phyloP scores from a whole-genome alignment of 2,329 filamentous ascomycete genomes.

The Neonectria ditissima region DNA sequence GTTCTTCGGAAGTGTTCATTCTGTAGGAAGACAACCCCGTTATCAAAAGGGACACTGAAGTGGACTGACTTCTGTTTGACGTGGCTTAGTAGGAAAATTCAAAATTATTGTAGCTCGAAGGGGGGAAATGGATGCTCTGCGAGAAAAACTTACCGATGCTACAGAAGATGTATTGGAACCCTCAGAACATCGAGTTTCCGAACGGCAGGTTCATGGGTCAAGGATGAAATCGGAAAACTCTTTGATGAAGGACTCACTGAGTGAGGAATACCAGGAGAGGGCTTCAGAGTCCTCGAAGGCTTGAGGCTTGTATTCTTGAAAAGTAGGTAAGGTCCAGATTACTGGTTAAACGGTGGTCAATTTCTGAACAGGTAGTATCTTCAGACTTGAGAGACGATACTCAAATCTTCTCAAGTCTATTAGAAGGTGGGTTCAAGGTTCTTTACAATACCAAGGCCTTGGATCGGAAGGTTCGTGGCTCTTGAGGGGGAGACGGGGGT shows the following conservation, averaged over 20 bases:
- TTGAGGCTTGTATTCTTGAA: neutral
- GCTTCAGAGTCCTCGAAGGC: neutral
- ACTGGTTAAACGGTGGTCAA: too few species aligned
- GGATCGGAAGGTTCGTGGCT: neutral
- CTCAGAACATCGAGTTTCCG: too few species aligned
- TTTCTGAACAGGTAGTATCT: neutral
- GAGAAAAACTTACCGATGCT: neutral
- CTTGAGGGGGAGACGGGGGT: neutral
- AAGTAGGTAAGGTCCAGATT: neutral
- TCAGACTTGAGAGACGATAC: neutral
- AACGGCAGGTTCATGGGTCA: too few species aligned
- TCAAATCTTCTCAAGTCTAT: neutral
- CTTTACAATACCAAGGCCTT: too few species aligned
- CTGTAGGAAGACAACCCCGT: too few species aligned
- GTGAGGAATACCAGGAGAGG: neutral
- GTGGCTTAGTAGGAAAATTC: too few species aligned
- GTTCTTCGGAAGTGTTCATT: too few species aligned
- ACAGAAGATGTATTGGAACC: neutral
- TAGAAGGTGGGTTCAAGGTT: neutral
- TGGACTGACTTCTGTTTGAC: too few species aligned
- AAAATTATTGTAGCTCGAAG: too few species aligned
- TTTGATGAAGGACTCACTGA: neutral
- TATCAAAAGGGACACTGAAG: too few species aligned
- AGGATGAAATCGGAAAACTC: neutral
- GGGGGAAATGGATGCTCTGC: neutral